Base-by-base conservation (phyloP, 805 yeast species). In the Metschnikowia cerradonensis region DNA sequence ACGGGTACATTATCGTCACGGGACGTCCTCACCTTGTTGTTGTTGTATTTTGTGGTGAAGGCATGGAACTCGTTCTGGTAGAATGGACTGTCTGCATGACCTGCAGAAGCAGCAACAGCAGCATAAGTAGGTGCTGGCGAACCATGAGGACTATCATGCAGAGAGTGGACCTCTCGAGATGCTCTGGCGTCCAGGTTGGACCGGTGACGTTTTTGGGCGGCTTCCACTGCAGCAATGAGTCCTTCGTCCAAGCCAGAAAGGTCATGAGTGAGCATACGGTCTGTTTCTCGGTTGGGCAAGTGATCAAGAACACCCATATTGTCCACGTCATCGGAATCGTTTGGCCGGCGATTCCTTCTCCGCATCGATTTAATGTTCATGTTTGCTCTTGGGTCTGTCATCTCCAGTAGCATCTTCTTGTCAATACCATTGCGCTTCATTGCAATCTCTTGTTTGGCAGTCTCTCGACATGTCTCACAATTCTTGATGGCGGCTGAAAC, bases 401-500 rank as follows among this genome's bases (percentile, higher is more conserved):
- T n/a, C 40, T 37, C 36, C 36, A n/a, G 23, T 42, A 50, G 13
- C 47, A 52, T 42, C 48, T 60, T 62, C 57, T 64, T 65, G 15
- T 65, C 61, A 41, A 45, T 47, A 15, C 46, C 37, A 34, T 37
- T 46, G 51, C 56, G 53, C 41, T 58, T 56, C 45, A 50, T 52
- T 51, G 41, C 47, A 11, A 61, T 47, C 33, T 57, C 60, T 23
- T 63, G 68, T 41, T 63, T 58, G 15, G 63, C 53, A 26, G 68
- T 75, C 53, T 82, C 84, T 36, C 85, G 73, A 66, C 98, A 92
- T 46, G 82, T 85, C 1, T 76, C 73, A 65, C 98, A 94, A 52
- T 82, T 80, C 49, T 84, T 76, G 48, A 91, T 83, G 1, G 89
- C 92, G 31, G 82, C 81, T 0, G 87, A 83, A 1, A 88, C 97